Base-by-base conservation (phyloP, 441 rosid species). In the Populus hybrid region DNA sequence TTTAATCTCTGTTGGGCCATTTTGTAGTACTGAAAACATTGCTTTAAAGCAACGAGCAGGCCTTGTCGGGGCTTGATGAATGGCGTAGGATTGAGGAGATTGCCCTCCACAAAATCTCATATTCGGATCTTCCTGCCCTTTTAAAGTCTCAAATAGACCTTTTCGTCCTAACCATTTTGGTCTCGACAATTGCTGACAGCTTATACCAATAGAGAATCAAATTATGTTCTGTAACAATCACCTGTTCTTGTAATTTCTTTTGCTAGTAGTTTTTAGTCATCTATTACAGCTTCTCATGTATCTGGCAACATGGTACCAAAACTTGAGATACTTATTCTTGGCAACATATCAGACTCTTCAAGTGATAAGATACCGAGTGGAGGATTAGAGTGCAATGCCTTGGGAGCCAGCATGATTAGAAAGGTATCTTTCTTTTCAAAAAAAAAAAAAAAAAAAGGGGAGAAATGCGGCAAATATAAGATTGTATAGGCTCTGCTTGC, bases 1-100 rank as follows among this genome's bases (percentile, higher is more conserved):
- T 38, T 38, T 38, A 2, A 9, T 38, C 45, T 38, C 45, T 2
- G 45, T 38, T 9, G 45, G 45, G 45, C 45, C 45, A 38, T 2
- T 9, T 38, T 38, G 3, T 38, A 38, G 45, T 38, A 38, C 45
- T 38, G 45, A 38, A 38, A 38, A 38, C 28, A 10, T 66, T 11
- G 36, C 69, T 66, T 66, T 66, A 59, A 59, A 66, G 69, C 35
- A 66, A 66, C 40, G 53, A 1, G 9, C 8, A 70, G 2, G 5
- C n/a, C 35, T 14, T 38, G 38, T 8, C 4, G 28, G 68, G 36
- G 20, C 36, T 28, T 35, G 10, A 31, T 56, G 80, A 72, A 72
- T 10, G 75, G 78, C 69, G 69, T 36, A 63, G 59, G 73, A 38
- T 70, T 20, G 68, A 68, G 75, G 63, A 23, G 31, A 66, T 53